Evolutionary conservation across 2,329 filamentous ascomycete genomes (phyloP), one percentile per base, ranked within the genome.

Genomic region (Cytospora piceae): DNA sequence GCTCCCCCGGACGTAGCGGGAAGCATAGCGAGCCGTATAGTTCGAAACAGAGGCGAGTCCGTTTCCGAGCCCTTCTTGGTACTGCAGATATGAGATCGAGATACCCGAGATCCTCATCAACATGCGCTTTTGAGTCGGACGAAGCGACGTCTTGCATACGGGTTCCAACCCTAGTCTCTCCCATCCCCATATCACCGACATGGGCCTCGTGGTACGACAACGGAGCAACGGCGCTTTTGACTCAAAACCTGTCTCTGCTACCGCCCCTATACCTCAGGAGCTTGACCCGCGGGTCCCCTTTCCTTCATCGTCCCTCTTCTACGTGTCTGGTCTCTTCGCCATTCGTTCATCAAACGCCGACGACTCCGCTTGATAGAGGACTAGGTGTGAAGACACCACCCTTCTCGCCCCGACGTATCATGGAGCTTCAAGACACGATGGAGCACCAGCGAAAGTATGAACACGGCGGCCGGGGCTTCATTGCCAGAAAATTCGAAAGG

Each of bases 391-490:
- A 31, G 31, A 51, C 22, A 39, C 27, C 49, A 54, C 8, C 29
- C 20, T 49, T 29, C 11, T 58, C 14, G 15, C 17, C 39, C 11
- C n/a, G 57, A 17, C 15, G 27, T 29, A 58, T 39, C 27, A 58
- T 58, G 46, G 55, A 66, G 8, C 24, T 27, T 11, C 56, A 58
- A n/a, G 37, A 42, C 22, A 46, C 58, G 34, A 62, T 58, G 56
- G 63, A 49, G 34, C 49, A n/a, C 52, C 66, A 63, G n/a, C 63
- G 55, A n/a, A 51, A 58, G 7, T 58, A 66, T 63, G 66, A 54
- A 5, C 56, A 60, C 22, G 53, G 63, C 29, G n/a, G 39, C 39
- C 39, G 57, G 29, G 53, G 61, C 22, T 58, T 56, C 46, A 51
- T 67, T 54, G 64, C 57, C 11, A 67, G 58, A 54, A 52, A 22